Percentiles rank a stretch among this genome's conserved stretches.
Conservation (phyloP, 2,329 filamentous ascomycete genomes). For the Apiospora rasikravindrae region DNA sequence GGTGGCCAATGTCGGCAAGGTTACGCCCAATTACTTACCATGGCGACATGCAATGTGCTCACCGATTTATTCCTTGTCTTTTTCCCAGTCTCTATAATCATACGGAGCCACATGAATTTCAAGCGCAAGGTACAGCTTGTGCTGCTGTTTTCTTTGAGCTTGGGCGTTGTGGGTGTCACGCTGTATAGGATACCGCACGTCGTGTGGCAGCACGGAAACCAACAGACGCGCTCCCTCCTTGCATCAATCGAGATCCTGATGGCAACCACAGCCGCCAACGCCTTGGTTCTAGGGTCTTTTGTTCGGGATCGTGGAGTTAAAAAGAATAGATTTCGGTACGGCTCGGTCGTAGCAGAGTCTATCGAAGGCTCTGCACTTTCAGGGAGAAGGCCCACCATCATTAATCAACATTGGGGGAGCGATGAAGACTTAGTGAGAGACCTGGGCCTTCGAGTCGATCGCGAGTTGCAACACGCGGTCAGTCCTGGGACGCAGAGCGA, state of each 20-base stretch:
- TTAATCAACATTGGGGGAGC: constrained; percentile 76
- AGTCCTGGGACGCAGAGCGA: constrained; percentile 28
- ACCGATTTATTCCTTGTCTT: constrained; percentile 87
- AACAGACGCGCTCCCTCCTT: constrained; percentile 86
- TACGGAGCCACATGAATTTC: constrained; percentile 75
- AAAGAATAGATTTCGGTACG: constrained; percentile 80
- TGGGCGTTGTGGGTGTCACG: constrained; percentile 79
- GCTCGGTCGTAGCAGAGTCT: constrained; percentile 66
- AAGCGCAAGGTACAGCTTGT: constrained; percentile 82
- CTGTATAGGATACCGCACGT: constrained; percentile 82
- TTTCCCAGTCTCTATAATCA: constrained; percentile 88
- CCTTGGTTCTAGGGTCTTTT: constrained; percentile 89
- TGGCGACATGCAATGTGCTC: constrained; percentile 86
- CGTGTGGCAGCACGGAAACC: constrained; percentile 71
- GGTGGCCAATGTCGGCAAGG: constrained; percentile 85
- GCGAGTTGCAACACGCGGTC: constrained; percentile 51
- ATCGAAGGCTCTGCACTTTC: constrained; percentile 54
- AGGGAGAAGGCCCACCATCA: constrained; percentile 53
- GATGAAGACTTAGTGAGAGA: constrained; percentile 89
- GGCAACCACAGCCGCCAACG: constrained; percentile 85
- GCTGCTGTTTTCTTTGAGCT: constrained; percentile 82
- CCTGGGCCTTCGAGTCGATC: constrained; percentile 71
- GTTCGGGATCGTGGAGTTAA: constrained; percentile 89
- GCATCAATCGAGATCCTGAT: constrained; percentile 91
- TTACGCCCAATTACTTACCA: constrained; percentile 84